Evolutionary conservation across 805 yeast genomes (phyloP), one percentile per base, ranked within the genome.

Genomic region (Kluyveromyces starmeri): DNA sequence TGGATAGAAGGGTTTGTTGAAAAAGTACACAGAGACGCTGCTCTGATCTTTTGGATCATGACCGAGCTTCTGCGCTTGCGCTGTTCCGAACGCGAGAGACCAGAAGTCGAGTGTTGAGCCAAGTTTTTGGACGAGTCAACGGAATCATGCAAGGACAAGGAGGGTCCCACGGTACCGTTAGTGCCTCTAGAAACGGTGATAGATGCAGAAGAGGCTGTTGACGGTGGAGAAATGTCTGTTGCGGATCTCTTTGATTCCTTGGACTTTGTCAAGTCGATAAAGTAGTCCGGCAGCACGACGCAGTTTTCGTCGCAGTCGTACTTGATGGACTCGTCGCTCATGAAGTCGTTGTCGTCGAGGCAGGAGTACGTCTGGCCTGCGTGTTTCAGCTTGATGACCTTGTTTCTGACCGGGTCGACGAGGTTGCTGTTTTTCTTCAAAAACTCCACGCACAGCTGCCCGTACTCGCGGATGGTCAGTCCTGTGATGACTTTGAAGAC

Each of bases 401-500:
- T 41, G 14, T 32, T 28, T 23, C 40, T 34, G 35, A 48, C 45
- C 7, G 51, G 45, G 30, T 41, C 42, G 38, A 47, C 40, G 33
- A 47, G 31, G 23, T 41, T 45, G 27, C 41, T 42, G 32, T 45
- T 47, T 25, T 56, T 55, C 41, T 68, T 68, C 45, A 78, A 63
- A 46, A 57, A 75, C 42, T 73, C 78, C 66, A 74, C 78, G 52
- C 94, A 82, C 42, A 77, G 75, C 51, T 84, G 94, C 34, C 95
- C 95, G 49, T 84, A 84, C 5, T 83, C 79, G 62, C 84, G 83
- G 16, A 94, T 94, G 1, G 95, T 84, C 39, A 83, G 68, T 2
- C 94, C 89, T 4, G 94, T 82, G 41, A 84, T 83, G 36, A 78
- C 72, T 58, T 85, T 80, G 66, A 85, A 85, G 16, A 85, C 94